Conservation (phyloP, 2,329 filamentous ascomycete genomes). For the Annulohypoxylon truncatum region DNA sequence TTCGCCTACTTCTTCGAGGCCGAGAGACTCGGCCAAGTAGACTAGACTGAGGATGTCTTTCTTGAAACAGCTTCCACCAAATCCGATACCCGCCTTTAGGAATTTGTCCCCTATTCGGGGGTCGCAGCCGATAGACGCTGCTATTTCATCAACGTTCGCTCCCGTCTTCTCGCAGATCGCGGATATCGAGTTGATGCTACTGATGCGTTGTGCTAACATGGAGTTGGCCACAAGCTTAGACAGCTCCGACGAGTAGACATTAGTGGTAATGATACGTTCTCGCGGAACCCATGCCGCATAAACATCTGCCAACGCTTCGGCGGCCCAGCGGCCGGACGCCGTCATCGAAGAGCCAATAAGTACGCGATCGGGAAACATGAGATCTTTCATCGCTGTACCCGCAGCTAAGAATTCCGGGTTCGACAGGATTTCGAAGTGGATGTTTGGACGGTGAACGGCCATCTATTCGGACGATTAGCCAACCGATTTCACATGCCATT, state of each 20-base stretch:
- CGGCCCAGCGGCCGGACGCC: conserved; percentile 69
- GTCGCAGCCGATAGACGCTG: conserved; percentile 75
- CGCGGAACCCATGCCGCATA: conserved; percentile 78
- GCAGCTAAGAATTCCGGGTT: conserved; percentile 87
- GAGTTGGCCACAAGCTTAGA: conserved; percentile 84
- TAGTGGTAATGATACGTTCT: conserved; percentile 75
- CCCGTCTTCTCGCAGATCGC: conserved; percentile 82
- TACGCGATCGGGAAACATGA: conserved; percentile 77
- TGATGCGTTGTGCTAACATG: conserved; percentile 83
- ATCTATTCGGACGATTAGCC: conserved; percentile 54
- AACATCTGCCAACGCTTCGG: conserved; percentile 70
- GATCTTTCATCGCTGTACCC: conserved; percentile 78
- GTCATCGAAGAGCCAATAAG: conserved; percentile 78
- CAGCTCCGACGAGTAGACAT: conserved; percentile 82
- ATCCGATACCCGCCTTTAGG: conserved; percentile 79
- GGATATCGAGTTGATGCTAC: conserved; percentile 84
- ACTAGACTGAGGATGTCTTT: conserved; percentile 81
- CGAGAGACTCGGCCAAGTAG: conserved; percentile 77
- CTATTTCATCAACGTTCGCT: conserved; percentile 79
- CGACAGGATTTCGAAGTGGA: conserved; percentile 79
- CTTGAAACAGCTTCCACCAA: conserved; percentile 84
- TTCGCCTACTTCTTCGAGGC: conserved; percentile 75
- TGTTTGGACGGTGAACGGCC: conserved; percentile 68
- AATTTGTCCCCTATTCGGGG: conserved; percentile 78
- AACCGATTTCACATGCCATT: neutral